Conservation (phyloP, 495 filamentous ascomycete species). For the Neurospora intermedia region DNA sequence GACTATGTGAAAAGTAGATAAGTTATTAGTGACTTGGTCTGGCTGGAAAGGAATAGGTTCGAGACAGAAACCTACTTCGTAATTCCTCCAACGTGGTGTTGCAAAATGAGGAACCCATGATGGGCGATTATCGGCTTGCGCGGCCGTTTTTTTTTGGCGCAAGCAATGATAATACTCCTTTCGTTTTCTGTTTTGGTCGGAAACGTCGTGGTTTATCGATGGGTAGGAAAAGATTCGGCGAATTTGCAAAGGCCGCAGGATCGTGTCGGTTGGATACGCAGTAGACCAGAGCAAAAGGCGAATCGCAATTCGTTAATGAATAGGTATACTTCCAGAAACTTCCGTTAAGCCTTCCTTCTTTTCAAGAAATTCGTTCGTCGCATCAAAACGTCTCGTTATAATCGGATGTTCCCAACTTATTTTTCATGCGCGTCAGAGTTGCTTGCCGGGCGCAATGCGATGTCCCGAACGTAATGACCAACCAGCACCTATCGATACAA, state of each 20-base stretch:
- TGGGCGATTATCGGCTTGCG: neutral
- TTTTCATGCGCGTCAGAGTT: neutral
- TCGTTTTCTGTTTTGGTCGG: neutral
- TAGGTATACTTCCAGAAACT: neutral
- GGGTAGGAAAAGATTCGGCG: neutral
- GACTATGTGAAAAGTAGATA: slow-evolving; percentile 1
- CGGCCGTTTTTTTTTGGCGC: neutral
- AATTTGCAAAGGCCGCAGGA: neutral
- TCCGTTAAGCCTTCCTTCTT: neutral
- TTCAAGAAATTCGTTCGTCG: neutral
- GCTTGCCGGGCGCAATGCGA: neutral
- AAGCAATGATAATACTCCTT: neutral
- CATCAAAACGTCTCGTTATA: neutral
- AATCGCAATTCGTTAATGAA: neutral
- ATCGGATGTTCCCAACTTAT: neutral
- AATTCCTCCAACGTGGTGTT: slow-evolving; percentile 47
- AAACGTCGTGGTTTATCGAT: neutral
- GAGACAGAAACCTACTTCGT: slow-evolving; percentile 33
- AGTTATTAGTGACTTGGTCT: neutral
- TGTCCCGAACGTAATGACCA: neutral
- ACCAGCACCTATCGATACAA: neutral
- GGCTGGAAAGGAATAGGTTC: too few relatives aligned
- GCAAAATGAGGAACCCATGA: slow-evolving; percentile 14
- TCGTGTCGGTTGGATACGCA: neutral
- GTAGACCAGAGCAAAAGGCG: neutral